phyloP scores from a whole-genome alignment of 163 green algal genomes.

The Scenedesmus sp. region DNA sequence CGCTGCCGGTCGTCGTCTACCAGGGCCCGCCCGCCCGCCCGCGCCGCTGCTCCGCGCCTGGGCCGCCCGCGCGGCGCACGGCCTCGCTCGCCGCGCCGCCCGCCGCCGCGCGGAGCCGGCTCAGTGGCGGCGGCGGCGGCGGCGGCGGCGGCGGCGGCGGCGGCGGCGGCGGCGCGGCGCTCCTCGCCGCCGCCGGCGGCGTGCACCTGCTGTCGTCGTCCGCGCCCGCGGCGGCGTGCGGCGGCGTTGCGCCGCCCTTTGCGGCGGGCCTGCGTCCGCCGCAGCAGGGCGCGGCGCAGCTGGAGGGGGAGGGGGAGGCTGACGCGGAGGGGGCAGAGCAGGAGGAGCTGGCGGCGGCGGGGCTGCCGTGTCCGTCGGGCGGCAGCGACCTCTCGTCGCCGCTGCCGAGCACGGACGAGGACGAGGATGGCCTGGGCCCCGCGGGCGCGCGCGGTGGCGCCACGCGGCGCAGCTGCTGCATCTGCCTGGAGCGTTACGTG shows the following conservation, averaged over 20 bases:
- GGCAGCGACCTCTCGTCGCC: neutral
- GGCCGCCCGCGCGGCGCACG: too few species aligned
- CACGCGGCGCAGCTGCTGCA: constrained; percentile 72
- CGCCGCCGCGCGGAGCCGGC: too few species aligned
- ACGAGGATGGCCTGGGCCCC: neutral
- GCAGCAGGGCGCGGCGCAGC: too few species aligned
- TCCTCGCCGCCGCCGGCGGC: too few species aligned
- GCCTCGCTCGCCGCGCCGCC: too few species aligned
- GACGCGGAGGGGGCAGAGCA: too few species aligned
- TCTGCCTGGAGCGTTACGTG: constrained; percentile 87
- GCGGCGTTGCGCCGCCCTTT: too few species aligned
- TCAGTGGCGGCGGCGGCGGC: neutral
- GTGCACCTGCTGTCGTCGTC: too few species aligned
- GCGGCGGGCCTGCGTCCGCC: too few species aligned
- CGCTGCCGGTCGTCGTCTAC: constrained; percentile 80
- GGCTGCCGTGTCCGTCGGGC: neutral
- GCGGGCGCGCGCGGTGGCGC: constrained; percentile 60
- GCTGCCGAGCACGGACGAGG: constrained; percentile 7
- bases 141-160: neutral
- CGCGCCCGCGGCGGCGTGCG: too few species aligned
- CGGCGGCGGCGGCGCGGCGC: neutral
- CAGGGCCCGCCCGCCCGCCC: constrained; percentile 38
- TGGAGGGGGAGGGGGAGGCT: too few species aligned
- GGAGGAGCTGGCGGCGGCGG: neutral
- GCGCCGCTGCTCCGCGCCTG: neutral